Evolutionary conservation across 371 early-diverging fungal species (phyloP).

Genomic region (Cokeromyces recurvatus): DNA sequence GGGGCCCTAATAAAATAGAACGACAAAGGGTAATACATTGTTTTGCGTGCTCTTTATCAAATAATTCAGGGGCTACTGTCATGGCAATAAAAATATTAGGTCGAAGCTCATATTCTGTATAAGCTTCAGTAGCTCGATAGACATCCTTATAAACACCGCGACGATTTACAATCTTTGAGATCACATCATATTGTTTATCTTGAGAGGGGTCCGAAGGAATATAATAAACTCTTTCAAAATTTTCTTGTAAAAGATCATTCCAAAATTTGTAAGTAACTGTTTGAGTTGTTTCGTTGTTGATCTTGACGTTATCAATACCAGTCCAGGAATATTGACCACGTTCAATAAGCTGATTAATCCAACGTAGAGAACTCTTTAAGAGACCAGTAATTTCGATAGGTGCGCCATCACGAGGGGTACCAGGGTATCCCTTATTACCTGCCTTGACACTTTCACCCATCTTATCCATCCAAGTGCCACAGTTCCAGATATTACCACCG

Average conservation of each 20-base stretch:
- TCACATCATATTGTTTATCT: conserved; percentile 62
- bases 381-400: conserved; percentile 90
- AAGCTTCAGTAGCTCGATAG: conserved; percentile 62
- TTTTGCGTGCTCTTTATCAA: conserved; percentile 71
- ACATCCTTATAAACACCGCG: conserved; percentile 97
- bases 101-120: conserved; percentile 88
- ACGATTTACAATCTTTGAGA: conserved; percentile 69
- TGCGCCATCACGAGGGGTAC: conserved; percentile 93
- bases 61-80: conserved; percentile 93
- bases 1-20: conserved; percentile 72
- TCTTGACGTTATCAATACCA: conserved; percentile 40
- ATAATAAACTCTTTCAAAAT: conserved; percentile 88
- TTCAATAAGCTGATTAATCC: conserved; percentile 60
- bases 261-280: conserved; percentile 60
- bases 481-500: conserved; percentile 92
- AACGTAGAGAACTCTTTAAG: conserved; percentile 77
- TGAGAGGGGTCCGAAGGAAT: conserved; percentile 58
- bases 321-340: conserved; percentile 39
- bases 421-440: conserved; percentile 85
- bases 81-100: conserved; percentile 92
- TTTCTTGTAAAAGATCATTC: conserved; percentile 70
- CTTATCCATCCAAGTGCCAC: conserved; percentile 99
- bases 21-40: conserved; percentile 62
- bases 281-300: too few relatives aligned
- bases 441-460: conserved; percentile 96